Base-by-base conservation (phyloP, 2,329 filamentous ascomycete genomes). In the Pseudogymnoascus sp. region DNA sequence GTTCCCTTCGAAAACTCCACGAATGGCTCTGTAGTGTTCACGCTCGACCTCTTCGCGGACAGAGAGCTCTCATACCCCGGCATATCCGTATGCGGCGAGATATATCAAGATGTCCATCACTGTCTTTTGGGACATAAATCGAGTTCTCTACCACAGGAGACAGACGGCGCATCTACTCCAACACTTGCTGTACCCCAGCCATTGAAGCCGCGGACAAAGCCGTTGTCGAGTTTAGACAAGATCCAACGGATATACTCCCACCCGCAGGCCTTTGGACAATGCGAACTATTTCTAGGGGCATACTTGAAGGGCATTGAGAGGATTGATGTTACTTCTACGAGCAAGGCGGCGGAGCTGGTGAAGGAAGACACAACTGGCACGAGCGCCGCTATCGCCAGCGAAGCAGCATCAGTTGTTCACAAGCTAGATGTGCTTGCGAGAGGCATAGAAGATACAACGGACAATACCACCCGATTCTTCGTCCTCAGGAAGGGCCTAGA, bases 1-100 rank as follows among this genome's bases (percentile, higher is more conserved):
- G 89, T 97, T 1, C 94, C 94, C 6, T 92, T 96, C 75, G 93
- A 97, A 73, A 99, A 99, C 78, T 95, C 90, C 41, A 93, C 91
- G 72, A 96, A 97, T 75, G 94, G 94, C 70, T 88, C 89, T 62
- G 94, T 99, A 59, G 86, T 94, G 62, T 90, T 91, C 74, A 96
- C 92, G 0, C 83, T 97, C 23, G 92, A 97, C 75, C 84, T 93
- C 67, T 85, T 99, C 64, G 91, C 91, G 67, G 91, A 96, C 76
- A 81, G 89, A 26, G 77, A 84, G 39, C 76, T 74, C 43, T 75
- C 76, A 45, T 91, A 89, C 72, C 79, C 80, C 10, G 84, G 90
- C 71, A 81, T 97, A 52, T 80, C 82, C 58, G 89, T 97, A 41
- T 90, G 87, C 71, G 90, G 85, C 52, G 94, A 97, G 77, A 83